Base-by-base conservation (phyloP, 2,329 filamentous ascomycete genomes). In the Alternaria solani region DNA sequence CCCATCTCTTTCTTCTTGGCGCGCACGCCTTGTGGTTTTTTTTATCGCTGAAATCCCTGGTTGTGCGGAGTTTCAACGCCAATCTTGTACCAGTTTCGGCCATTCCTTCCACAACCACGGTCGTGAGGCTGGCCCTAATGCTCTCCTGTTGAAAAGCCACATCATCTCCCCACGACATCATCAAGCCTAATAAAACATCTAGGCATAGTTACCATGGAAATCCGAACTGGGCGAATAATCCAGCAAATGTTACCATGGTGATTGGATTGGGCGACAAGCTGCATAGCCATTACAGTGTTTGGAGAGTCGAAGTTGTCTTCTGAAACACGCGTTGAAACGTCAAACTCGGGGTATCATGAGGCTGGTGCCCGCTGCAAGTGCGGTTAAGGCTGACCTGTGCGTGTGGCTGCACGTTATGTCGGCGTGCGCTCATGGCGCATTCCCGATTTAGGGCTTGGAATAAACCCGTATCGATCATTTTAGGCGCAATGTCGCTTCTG, bases 311-410 rank as follows among this genome's bases (percentile, higher is more conserved):
- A 26, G 32, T 26, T 39, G 42, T 32, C 16, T 28, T 12, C 32
- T 59, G 44, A 54, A 39, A 56, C 38, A 39, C 25, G 26, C 30
- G 20, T 53, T 61, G 54, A 57, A 53, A 57, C 34, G 28, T 34
- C 36, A 53, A 47, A 36, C 42, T 49, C 46, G 53, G 53, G 46
- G 46, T 46, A 28, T 42, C 43, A 26, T 47, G 41, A 51, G 57
- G 34, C 48, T 56, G 61, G 51, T 52, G 53, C 53, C 44, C 41
- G 57, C 52, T 55, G 61, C 51, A 38, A 47, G 39, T 43, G 46
- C 61, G 54, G 58, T 49, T 58, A 61, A 44, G 57, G 57, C 61
- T 61, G 55, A 58, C 36, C 11, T 25, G 39, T 25, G 39, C 39
- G 14, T 16, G 20, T 16, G 30, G 54, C 49, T 58, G 41, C 55